Evolutionary conservation across 176 grass and related monocot species (phyloP).

Genomic region (Triticum aestivum): DNA sequence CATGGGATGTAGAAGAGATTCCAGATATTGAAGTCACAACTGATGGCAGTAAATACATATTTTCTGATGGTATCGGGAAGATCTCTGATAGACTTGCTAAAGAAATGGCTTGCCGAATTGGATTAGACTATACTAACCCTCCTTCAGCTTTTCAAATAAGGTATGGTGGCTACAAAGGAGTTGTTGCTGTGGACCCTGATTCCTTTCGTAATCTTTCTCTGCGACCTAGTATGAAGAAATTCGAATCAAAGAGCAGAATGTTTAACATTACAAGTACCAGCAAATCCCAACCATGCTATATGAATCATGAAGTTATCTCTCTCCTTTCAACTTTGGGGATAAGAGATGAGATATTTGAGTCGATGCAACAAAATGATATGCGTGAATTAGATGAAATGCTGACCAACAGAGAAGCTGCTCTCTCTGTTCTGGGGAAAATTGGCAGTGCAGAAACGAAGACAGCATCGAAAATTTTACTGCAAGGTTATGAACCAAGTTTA

Average conservation of each 20-base stretch:
- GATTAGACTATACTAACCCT: conserved; percentile 43
- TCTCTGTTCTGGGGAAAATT: conserved; percentile 65
- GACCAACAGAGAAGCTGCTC: conserved; percentile 64
- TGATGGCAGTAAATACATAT: conserved; percentile 68
- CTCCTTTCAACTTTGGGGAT: conserved; percentile 88
- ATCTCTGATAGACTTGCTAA: conserved; percentile 69
- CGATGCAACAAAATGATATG: conserved; percentile 72
- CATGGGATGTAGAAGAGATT: conserved; percentile 54
- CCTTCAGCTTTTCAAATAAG: conserved; percentile 98
- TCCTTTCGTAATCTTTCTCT: conserved; percentile 59
- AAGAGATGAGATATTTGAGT: conserved; percentile 73
- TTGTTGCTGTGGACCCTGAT: conserved; percentile 63
- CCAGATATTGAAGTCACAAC: conserved; percentile 82
- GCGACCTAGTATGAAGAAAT: conserved; percentile 91
- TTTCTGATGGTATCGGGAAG: conserved; percentile 94
- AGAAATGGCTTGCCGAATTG: conserved; percentile 53
- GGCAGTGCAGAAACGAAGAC: conserved; percentile 54
- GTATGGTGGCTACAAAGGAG: conserved; percentile 93
- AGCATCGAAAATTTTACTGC: conserved; percentile 59
- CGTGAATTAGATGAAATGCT: conserved; percentile 67
- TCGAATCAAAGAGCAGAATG: conserved; percentile 77
- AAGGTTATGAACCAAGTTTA: conserved; percentile 73
- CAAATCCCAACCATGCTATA: conserved; percentile 65
- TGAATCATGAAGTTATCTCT: conserved; percentile 87
- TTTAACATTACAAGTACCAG: conserved; percentile 84